Base-by-base conservation (phyloP, 345 rosid species). In the Crucihimalaya himalaica region DNA sequence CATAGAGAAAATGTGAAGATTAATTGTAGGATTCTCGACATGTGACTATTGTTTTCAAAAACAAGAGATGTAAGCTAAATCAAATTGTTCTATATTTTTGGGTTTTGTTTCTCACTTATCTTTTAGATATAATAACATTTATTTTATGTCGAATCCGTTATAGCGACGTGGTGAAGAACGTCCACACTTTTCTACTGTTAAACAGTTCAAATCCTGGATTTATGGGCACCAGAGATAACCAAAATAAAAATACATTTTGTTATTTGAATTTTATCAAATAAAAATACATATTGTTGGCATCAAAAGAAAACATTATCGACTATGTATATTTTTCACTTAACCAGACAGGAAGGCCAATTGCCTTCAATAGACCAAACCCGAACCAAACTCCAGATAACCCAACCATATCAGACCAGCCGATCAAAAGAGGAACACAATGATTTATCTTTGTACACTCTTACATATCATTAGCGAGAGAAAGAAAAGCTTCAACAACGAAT, bases 341-440 rank as follows among this genome's bases (percentile, higher is more conserved):
- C 14, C 14, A 37, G 40, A 37, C 4, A 35, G 14, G 40, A 11
- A 37, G 14, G 40, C 1, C 40, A 37, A 37, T 37, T 34, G 9
- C 23, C 21, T 66, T 11, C 14, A 0, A 51, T 35, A 23, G 53
- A 16, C 12, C 25, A 37, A 51, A 66, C n/a, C 37, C 35, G 4
- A 53, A 53, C 27, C 35, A 53, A 51, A 3, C 18, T 27, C 0
- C 7, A 9, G 7, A 37, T 51, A 10, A 67, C 62, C 16, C 23
- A 8, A 66, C 47, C 46, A 15, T 35, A 66, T 50, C 8, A 25
- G 54, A 67, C 60, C 23, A 25, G n/a, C 14, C 50, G 72, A 31
- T 54, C 5, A 16, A 14, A 50, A 29, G 8, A 29, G 4, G 32
- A 51, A 18, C 12, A 65, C 31, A 64, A 23, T 6, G n/a, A 42